Percentiles rank a stretch among this genome's conserved stretches.
Evolutionary conservation across 1,284 basidiomycete species (phyloP).

Genomic region (Marasmius oreades): DNA sequence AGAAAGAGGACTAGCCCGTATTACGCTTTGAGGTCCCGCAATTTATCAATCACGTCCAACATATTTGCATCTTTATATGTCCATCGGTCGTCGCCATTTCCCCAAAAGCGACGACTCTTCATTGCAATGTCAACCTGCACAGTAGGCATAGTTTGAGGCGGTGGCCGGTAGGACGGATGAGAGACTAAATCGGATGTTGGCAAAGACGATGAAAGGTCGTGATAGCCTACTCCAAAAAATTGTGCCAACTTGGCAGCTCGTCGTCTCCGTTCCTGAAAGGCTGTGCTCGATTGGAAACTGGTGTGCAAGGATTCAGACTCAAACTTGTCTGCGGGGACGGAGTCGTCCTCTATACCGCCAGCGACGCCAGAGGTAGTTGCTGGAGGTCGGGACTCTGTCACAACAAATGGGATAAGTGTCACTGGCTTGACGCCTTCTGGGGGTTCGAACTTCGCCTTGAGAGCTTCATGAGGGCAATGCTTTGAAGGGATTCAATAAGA

Average conservation of each 20-base stretch:
- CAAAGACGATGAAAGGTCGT: slow-evolving; percentile 36
- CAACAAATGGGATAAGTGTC: too few relatives aligned
- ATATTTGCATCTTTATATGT: slow-evolving; percentile 29
- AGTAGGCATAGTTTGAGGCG: slow-evolving; percentile 11
- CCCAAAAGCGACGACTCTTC: slow-evolving; percentile 37
- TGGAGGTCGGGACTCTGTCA: neutral
- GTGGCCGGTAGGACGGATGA: slow-evolving; percentile 4
- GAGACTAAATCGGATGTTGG: slow-evolving; percentile 2
- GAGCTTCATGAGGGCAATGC: too few relatives aligned
- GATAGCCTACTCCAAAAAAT: slow-evolving; percentile 57
- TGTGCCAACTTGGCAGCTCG: slow-evolving; percentile 51
- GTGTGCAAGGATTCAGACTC: neutral
- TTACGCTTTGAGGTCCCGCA: slow-evolving; percentile 45
- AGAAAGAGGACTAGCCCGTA: too few relatives aligned
- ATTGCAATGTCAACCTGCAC: slow-evolving; percentile 35
- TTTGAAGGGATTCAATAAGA: too few relatives aligned
- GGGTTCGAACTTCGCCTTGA: too few relatives aligned
- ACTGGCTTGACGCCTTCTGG: too few relatives aligned
- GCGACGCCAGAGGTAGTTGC: neutral
- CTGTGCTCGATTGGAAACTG: slow-evolving; percentile 4
- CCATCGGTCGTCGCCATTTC: slow-evolving; percentile 23
- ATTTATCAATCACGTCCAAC: slow-evolving; percentile 43
- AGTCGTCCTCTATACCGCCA: neutral
- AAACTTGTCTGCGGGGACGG: neutral
- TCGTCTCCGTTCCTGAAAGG: slow-evolving; percentile 41